These are phyloP conservation scores for Carex parvula DNA, from an alignment of 176 grass and related monocot genomes.

Conservation along the genomic window DNA sequence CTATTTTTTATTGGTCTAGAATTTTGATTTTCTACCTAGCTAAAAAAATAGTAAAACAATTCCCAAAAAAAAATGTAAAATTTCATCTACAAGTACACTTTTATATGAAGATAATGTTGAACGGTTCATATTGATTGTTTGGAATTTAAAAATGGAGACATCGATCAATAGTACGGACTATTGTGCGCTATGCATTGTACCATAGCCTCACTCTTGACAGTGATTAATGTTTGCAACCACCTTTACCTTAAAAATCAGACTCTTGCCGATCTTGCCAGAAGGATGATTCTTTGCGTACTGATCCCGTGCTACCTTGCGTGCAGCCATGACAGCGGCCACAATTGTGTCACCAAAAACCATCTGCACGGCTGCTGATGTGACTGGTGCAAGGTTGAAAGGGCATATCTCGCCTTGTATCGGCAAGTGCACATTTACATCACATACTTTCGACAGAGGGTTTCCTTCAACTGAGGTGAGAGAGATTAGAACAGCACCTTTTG, in stretches of 20 bases:
- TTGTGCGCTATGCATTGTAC: no score
- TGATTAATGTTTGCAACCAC: neutral
- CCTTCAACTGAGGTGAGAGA: conserved; percentile 62
- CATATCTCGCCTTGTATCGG: conserved; percentile 90
- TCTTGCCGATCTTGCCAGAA: conserved; percentile 92
- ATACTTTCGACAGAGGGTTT: conserved; percentile 58
- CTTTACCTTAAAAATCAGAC: conserved; percentile 91
- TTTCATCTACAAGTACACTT: no score
- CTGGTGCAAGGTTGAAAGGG: conserved; percentile 81
- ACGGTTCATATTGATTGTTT: no score
- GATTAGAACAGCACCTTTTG: conserved; percentile 70
- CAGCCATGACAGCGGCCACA: conserved; percentile 73
- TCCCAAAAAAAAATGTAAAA: no score
- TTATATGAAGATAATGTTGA: no score
- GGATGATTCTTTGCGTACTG: conserved; percentile 89
- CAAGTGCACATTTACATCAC: conserved; percentile 89
- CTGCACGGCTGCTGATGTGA: conserved; percentile 82
- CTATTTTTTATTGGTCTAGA: no score
- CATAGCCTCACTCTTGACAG: no score
- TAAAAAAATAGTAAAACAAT: no score
- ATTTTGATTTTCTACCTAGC: no score
- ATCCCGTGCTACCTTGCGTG: conserved; percentile 52
- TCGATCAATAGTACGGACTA: no score
- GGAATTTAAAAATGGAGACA: no score
- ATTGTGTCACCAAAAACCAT: conserved; percentile 93